Conservation (phyloP, 164 flowering plant species). For the Echeveria elegans region DNA sequence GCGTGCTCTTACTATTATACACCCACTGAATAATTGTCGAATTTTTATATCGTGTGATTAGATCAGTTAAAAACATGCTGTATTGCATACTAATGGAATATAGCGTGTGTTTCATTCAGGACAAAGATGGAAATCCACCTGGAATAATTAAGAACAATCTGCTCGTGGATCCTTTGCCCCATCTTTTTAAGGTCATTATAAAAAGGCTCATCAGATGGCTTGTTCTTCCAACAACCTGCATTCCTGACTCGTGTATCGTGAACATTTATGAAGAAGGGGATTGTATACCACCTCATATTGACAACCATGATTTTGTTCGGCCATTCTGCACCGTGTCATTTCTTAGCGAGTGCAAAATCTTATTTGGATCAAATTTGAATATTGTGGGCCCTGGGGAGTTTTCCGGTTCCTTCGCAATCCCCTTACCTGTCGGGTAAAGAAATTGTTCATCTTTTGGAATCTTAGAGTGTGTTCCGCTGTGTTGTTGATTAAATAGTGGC, state of each 20-base stretch:
- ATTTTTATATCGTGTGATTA: neutral
- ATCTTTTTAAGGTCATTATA: conserved; percentile 75
- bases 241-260: conserved; percentile 94
- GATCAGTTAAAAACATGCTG: neutral
- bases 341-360: conserved; percentile 76
- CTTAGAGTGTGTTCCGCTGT: neutral
- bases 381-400: conserved; percentile 66
- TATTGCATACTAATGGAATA: neutral
- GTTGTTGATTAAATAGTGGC: neutral
- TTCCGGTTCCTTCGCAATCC: conserved; percentile 48
- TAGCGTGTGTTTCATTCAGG: conserved; percentile 38
- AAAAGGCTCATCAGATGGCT: conserved; percentile 82
- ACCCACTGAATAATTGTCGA: neutral
- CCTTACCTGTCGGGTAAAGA: conserved; percentile 85
- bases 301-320: conserved; percentile 84
- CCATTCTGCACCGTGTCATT: conserved; percentile 96
- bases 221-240: conserved; percentile 78
- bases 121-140: conserved; percentile 83
- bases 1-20: neutral
- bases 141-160: conserved; percentile 56
- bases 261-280: conserved; percentile 93
- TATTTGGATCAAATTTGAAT: conserved; percentile 69
- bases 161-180: conserved; percentile 72
- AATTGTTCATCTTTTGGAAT: neutral
- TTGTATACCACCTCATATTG: conserved; percentile 97